Conservation (phyloP, 495 filamentous ascomycete genomes). For the Immersiella caudata region DNA sequence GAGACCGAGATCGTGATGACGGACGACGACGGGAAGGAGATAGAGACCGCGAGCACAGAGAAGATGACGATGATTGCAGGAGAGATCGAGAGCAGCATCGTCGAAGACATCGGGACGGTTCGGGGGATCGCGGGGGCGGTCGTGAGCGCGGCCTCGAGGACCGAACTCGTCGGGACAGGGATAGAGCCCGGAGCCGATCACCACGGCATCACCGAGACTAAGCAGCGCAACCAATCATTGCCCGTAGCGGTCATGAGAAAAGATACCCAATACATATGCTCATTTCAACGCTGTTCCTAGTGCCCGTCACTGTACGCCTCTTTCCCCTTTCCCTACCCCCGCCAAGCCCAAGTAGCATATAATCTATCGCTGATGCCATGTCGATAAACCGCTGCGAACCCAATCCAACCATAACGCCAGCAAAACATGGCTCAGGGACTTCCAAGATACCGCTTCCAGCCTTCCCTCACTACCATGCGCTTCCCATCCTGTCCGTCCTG, state of each 20-base stretch:
- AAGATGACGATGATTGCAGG: slow-evolving; percentile 21
- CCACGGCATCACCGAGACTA: slow-evolving; percentile 20
- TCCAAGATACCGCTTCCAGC: slow-evolving; percentile 81
- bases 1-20: slow-evolving; percentile 31
- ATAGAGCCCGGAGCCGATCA: slow-evolving; percentile 33
- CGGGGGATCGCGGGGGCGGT: slow-evolving; percentile 22
- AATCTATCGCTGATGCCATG: slow-evolving; percentile 14
- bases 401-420: slow-evolving; percentile 1
- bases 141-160: slow-evolving; percentile 23
- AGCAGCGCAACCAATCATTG: not conserved
- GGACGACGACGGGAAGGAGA: slow-evolving; percentile 21
- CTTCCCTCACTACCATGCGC: slow-evolving; percentile 64
- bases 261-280: slow-evolving; percentile 15
- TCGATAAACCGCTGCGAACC: slow-evolving; percentile 11
- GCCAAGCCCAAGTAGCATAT: not conserved
- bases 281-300: not conserved
- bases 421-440: slow-evolving; percentile 19
- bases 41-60: slow-evolving; percentile 26
- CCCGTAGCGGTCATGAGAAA: too few species aligned
- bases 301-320: not conserved
- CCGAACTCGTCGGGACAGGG: slow-evolving; percentile 21
- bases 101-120: slow-evolving; percentile 27
- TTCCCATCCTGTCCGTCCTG: slow-evolving; percentile 65
- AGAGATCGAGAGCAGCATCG: slow-evolving; percentile 32
- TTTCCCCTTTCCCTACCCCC: not conserved